Conservation (phyloP, 306 rosid genomes). For the Coriaria nepalensis region DNA sequence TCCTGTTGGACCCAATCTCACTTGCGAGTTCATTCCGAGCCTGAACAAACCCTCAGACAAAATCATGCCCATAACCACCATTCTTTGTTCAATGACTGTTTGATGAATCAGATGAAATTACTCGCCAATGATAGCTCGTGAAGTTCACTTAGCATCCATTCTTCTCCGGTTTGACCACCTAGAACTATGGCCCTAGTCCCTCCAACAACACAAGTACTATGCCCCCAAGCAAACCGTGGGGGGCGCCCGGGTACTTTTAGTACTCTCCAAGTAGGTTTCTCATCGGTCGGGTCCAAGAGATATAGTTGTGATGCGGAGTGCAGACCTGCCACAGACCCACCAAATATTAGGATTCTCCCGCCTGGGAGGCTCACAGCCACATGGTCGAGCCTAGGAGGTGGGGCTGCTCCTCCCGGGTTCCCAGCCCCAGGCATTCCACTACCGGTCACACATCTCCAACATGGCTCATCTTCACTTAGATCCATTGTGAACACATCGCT, state of each 20-base stretch:
- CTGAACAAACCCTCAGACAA: constrained; percentile 39
- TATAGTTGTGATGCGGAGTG: constrained; percentile 98
- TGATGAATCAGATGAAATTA: constrained; percentile 38
- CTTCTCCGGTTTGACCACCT: constrained; percentile 99
- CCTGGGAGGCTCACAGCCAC: constrained; percentile 97
- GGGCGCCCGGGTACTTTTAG: constrained; percentile 89
- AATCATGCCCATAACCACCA: constrained; percentile 29
- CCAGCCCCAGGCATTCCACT: constrained; percentile 98
- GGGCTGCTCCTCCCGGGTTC: constrained; percentile 93
- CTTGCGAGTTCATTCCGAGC: constrained; percentile 28
- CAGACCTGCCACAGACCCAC: constrained; percentile 99
- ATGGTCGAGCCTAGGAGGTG: constrained; percentile 99
- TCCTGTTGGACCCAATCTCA: constrained; percentile 19
- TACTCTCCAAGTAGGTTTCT: constrained; percentile 97
- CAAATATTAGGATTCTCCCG: constrained; percentile 91
- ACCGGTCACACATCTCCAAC: constrained; percentile 96
- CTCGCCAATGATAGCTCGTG: constrained; percentile 93
- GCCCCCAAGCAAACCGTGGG: constrained; percentile 99
- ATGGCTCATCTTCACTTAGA: constrained; percentile 89
- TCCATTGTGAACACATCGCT: constrained; percentile 97
- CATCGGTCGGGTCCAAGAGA: constrained; percentile 88
- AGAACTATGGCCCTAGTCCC: constrained; percentile 95
- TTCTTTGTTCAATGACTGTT: constrained; percentile 12
- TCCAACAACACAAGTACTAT: constrained; percentile 96
- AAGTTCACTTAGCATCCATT: constrained; percentile 94